Evolutionary conservation across 176 grass and related monocot genomes (phyloP).

Genomic region (Aegilops bicornis): DNA sequence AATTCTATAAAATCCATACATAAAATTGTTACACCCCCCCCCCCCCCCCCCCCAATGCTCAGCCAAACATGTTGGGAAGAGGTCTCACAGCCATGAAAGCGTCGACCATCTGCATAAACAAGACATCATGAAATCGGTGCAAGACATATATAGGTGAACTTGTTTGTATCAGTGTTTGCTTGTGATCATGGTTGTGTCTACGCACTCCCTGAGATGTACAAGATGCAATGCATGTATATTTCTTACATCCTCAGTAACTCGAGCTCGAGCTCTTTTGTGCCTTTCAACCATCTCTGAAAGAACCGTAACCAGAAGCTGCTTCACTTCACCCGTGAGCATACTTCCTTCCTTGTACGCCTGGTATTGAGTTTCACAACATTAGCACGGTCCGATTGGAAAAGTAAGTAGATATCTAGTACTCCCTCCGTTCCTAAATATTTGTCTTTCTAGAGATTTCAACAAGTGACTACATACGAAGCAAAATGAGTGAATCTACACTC

Average conservation of each 20-base stretch:
- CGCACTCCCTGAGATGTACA: background rate
- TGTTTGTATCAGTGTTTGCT: background rate
- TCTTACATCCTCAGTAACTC: constrained; percentile 78
- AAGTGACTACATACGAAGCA: too few species aligned
- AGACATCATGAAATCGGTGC: background rate
- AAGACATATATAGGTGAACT: background rate
- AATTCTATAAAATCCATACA: background rate
- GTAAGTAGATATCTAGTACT: background rate
- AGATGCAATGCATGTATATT: background rate
- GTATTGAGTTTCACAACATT: constrained; percentile 13
- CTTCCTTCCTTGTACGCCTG: constrained; percentile 82
- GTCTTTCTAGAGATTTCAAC: too few species aligned
- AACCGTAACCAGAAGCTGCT: constrained; percentile 49
- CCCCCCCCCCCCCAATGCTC: background rate
- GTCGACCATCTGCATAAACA: constrained; percentile 74
- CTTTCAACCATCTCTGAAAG: constrained; percentile 71
- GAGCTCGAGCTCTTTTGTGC: constrained; percentile 65
- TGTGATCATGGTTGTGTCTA: background rate
- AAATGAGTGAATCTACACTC: too few species aligned
- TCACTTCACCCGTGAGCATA: constrained; percentile 89
- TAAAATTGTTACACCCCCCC: background rate
- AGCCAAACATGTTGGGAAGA: constrained; percentile 82
- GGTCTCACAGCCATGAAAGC: constrained; percentile 79
- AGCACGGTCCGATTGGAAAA: background rate
- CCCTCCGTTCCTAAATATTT: too few species aligned